Percentiles rank a stretch among this genome's conserved stretches.
These are phyloP conservation scores for Mycothermus thermophilus DNA, from an alignment of 495 filamentous ascomycete genomes.

Conservation along the genomic window DNA sequence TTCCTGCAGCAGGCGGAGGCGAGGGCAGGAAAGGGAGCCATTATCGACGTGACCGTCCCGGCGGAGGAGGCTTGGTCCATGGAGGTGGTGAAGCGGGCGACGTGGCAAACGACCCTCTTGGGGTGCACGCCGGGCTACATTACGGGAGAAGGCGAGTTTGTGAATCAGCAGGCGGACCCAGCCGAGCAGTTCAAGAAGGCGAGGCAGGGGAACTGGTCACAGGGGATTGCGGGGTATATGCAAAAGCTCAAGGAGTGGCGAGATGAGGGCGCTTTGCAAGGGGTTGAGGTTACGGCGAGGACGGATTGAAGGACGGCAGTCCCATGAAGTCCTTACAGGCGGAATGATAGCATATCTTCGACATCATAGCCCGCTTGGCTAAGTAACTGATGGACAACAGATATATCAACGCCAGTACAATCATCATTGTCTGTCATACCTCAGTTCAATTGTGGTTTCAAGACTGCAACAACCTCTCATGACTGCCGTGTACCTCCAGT, in stretches of 20 bases:
- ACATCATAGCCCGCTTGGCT: too few species aligned
- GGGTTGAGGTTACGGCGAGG: constrained; percentile 8
- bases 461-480: too few species aligned
- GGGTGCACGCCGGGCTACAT: constrained; percentile 46
- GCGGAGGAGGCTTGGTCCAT: constrained; percentile 36
- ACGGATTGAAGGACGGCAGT: too few species aligned
- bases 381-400: too few species aligned
- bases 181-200: constrained; percentile 21
- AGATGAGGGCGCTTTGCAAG: constrained; percentile 19
- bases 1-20: constrained; percentile 32
- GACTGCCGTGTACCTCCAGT: too few species aligned
- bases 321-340: too few species aligned
- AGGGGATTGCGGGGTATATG: constrained; percentile 17
- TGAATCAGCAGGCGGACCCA: constrained; percentile 8
- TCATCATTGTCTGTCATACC: too few species aligned
- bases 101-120: constrained; percentile 22
- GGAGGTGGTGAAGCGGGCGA: constrained; percentile 27
- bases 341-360: too few species aligned
- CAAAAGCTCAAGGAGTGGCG: constrained; percentile 19
- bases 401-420: too few species aligned
- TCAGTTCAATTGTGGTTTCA: too few species aligned
- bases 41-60: constrained; percentile 29
- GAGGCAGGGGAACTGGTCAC: constrained; percentile 8
- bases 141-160: constrained; percentile 32
- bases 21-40: constrained; percentile 14